These are phyloP conservation scores for Yamadazyma olivae DNA, from an alignment of 805 yeast species.

Conservation along the genomic window DNA sequence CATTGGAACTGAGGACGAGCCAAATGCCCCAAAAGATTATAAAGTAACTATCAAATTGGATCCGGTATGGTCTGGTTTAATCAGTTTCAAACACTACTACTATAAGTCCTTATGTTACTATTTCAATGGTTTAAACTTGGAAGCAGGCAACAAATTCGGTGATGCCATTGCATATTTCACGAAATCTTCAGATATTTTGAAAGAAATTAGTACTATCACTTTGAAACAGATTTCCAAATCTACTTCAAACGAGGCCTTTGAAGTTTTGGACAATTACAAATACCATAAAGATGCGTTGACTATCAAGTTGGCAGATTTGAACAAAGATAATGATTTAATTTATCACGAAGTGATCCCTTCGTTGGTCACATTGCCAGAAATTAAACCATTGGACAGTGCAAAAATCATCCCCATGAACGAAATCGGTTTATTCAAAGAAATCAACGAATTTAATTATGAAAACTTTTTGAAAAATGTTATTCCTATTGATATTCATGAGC, in stretches of 20 bases:
- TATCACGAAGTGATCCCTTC: slow-evolving; percentile 78
- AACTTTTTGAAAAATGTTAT: slow-evolving; percentile 76
- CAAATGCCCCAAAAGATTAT: slow-evolving; percentile 13
- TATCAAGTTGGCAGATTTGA: slow-evolving; percentile 43
- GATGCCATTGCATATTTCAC: slow-evolving; percentile 66
- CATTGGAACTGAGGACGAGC: slow-evolving; percentile 17
- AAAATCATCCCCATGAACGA: slow-evolving; percentile 54
- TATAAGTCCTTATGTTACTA: slow-evolving; percentile 61
- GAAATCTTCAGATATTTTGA: slow-evolving; percentile 45
- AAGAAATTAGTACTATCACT: slow-evolving; percentile 26
- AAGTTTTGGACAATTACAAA: slow-evolving; percentile 38
- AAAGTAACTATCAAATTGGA: slow-evolving; percentile 28
- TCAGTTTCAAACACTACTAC: slow-evolving; percentile 51
- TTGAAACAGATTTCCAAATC: slow-evolving; percentile 22
- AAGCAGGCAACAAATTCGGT: slow-evolving; percentile 62
- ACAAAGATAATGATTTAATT: slow-evolving; percentile 85
- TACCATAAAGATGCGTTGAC: slow-evolving; percentile 38
- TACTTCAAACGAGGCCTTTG: slow-evolving; percentile 27
- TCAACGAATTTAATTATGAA: slow-evolving; percentile 35
- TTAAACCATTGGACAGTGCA: slow-evolving; percentile 68
- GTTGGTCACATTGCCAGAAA: slow-evolving; percentile 54
- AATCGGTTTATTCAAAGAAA: slow-evolving; percentile 39
- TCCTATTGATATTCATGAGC: slow-evolving; percentile 85
- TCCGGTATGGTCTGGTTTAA: slow-evolving; percentile 47
- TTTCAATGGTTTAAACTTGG: slow-evolving; percentile 54